These are phyloP conservation scores for Croton setiger DNA, from an alignment of 441 rosid genomes.

Conservation along the genomic window DNA sequence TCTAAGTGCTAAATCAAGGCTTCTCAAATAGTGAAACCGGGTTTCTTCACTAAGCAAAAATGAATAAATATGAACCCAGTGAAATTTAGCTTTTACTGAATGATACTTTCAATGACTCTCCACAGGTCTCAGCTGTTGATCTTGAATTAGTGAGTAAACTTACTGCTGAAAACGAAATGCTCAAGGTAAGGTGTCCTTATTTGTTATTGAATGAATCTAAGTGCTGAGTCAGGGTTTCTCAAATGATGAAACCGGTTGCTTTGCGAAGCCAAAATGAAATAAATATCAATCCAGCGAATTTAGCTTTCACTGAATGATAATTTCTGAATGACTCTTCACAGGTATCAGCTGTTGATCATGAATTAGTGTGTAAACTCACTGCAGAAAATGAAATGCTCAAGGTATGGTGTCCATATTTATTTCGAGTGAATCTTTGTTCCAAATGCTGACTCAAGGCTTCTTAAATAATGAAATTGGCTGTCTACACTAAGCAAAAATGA, in stretches of 20 bases:
- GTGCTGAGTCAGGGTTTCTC: neutral
- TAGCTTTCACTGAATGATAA: neutral
- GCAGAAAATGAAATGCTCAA: constrained; percentile 81
- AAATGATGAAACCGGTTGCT: neutral
- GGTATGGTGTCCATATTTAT: constrained; percentile 35
- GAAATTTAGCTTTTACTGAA: neutral
- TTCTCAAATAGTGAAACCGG: too few species aligned
- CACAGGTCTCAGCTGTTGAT: constrained; percentile 44
- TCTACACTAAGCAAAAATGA: too few species aligned
- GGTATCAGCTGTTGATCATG: constrained; percentile 47
- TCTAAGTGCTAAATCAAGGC: neutral
- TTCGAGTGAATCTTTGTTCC: neutral
- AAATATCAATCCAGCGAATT: neutral
- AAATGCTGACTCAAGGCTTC: too few species aligned
- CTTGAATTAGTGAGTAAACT: constrained; percentile 54
- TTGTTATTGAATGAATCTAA: constrained; percentile 18
- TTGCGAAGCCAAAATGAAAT: neutral
- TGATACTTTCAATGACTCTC: constrained; percentile 3
- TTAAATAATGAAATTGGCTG: too few species aligned
- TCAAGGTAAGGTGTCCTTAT: constrained; percentile 48
- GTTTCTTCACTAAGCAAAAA: too few species aligned
- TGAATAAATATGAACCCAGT: neutral
- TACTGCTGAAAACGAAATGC: constrained; percentile 72
- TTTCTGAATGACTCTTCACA: constrained; percentile 12
- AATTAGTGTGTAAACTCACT: constrained; percentile 48